phyloP scores from a whole-genome alignment of 805 yeast species.

The Priceomyces melissophilus region DNA sequence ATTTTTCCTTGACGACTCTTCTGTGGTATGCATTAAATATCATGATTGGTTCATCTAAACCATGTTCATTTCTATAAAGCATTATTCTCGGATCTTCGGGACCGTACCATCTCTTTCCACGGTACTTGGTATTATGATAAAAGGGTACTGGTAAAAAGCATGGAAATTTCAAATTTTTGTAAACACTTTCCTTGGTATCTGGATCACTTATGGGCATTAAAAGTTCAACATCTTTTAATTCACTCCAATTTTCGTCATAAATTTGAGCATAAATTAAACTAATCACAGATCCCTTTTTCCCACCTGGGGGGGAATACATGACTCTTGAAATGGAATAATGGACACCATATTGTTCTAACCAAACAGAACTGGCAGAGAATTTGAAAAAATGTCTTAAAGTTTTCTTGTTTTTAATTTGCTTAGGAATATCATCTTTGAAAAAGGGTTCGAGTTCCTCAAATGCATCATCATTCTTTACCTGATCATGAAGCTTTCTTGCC shows the following conservation, averaged over 20 bases:
- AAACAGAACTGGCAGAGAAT: conserved; percentile 14
- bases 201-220: conserved; percentile 9
- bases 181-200: conserved; percentile 1
- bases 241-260: conserved; percentile 12
- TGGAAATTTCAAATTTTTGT: conserved; percentile 9
- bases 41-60: conserved; percentile 17
- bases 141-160: conserved; percentile 10
- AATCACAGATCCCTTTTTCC: conserved; percentile 7
- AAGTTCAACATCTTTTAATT: conserved; percentile 7
- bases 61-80: conserved; percentile 18
- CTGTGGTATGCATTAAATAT: conserved; percentile 5
- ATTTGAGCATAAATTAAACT: conserved; percentile 11
- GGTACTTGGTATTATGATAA: conserved; percentile 8
- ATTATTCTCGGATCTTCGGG: conserved; percentile 29
- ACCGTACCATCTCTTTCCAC: conserved; percentile 16
- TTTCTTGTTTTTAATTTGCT: conserved; percentile 8
- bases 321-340: conserved; percentile 13
- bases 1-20: neutral
- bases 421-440: conserved; percentile 7
- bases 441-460: conserved; percentile 2
- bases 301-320: conserved; percentile 8
- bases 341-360: conserved; percentile 13
- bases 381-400: conserved; percentile 10
- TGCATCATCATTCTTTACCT: conserved; percentile 9
- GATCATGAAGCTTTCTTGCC: conserved; percentile 2